These are phyloP conservation scores for Monilinia fructigena DNA, from an alignment of 2,329 filamentous ascomycete genomes.

Conservation along the genomic window DNA sequence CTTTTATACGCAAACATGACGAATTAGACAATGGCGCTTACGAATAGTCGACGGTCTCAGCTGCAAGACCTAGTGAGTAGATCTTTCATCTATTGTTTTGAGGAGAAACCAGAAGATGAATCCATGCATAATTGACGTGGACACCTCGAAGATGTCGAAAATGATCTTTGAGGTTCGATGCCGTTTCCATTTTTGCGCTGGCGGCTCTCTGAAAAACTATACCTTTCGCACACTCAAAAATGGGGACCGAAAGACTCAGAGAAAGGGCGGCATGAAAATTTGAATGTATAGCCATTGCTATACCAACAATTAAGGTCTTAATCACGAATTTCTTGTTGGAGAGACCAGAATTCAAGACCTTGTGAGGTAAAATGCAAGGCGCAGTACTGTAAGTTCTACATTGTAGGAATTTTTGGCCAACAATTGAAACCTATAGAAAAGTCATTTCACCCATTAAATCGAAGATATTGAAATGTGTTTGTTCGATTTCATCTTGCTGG, in stretches of 20 bases:
- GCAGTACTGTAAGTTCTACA: background rate
- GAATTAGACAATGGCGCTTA: background rate
- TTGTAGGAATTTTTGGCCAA: slow-evolving; percentile 1
- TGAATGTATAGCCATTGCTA: background rate
- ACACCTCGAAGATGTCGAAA: background rate
- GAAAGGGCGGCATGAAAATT: no score
- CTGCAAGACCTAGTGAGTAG: background rate
- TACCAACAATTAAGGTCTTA: background rate
- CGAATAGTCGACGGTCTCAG: background rate
- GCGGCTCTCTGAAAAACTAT: no score
- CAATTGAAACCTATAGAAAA: background rate
- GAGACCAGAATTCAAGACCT: background rate
- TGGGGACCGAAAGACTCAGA: no score
- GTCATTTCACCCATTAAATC: no score
- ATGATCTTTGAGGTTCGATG: no score
- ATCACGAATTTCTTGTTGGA: background rate
- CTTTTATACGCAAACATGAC: background rate
- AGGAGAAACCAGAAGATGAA: no score
- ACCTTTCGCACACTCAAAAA: no score
- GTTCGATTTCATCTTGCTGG: background rate
- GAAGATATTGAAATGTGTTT: background rate
- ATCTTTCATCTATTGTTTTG: background rate
- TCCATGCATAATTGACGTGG: background rate
- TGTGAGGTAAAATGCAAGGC: background rate
- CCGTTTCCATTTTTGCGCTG: no score